These are phyloP conservation scores for Alliaria petiolata DNA, from an alignment of 345 rosid species.

Conservation along the genomic window DNA sequence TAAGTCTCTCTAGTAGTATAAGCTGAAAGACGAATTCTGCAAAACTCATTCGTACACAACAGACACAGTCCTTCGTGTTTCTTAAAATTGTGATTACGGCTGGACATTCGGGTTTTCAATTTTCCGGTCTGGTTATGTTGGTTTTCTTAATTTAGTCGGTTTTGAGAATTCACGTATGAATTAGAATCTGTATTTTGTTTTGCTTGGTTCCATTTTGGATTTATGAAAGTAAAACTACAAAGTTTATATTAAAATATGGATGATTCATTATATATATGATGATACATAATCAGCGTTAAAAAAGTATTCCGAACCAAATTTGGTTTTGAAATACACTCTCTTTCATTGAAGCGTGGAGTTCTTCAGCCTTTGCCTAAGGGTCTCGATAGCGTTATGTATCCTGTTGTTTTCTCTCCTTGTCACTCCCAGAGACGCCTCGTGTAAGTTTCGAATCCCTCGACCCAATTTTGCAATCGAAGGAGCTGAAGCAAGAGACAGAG, in stretches of 20 bases:
- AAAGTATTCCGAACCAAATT: too few species aligned
- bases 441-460: constrained; percentile 69
- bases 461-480: constrained; percentile 78
- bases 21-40: not conserved
- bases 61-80: not conserved
- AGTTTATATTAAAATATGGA: too few species aligned
- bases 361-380: constrained; percentile 43
- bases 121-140: not conserved
- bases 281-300: too few species aligned
- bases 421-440: constrained; percentile 37
- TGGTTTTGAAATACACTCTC: too few species aligned
- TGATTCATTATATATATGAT: too few species aligned
- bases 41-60: not conserved
- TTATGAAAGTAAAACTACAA: too few species aligned
- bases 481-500: constrained; percentile 70
- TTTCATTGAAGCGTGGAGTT: too few species aligned
- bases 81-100: not conserved
- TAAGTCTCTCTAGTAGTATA: not conserved
- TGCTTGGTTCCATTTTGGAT: not conserved
- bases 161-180: not conserved
- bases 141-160: not conserved
- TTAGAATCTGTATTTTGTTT: too few species aligned
- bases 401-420: constrained; percentile 42
- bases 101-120: too few species aligned
- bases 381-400: constrained; percentile 61